Evolutionary conservation across 352 stramenopile genomes (phyloP).

Genomic region (Pythium aristosporum): DNA sequence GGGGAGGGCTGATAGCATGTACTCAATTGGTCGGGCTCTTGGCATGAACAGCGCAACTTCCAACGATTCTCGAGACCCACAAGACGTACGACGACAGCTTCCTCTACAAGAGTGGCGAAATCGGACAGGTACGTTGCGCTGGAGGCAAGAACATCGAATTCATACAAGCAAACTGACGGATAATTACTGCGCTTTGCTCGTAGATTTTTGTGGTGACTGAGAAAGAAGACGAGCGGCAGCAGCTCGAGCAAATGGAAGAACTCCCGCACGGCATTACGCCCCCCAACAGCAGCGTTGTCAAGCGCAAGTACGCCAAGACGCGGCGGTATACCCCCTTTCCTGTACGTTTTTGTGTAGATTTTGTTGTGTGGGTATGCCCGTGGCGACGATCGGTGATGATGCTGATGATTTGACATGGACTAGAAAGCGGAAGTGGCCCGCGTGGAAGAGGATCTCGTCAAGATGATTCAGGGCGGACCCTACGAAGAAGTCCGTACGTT

Average conservation of each 20-base stretch:
- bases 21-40: neutral
- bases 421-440: conserved; percentile 82
- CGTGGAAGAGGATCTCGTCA: conserved; percentile 82
- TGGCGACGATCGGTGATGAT: neutral
- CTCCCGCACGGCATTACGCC: conserved; percentile 73
- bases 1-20: neutral
- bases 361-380: neutral
- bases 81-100: conserved; percentile 90
- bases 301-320: conserved; percentile 88
- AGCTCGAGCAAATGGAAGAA: conserved; percentile 65
- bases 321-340: conserved; percentile 80
- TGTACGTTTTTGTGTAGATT: conserved; percentile 34
- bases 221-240: conserved; percentile 66
- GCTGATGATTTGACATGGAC: neutral
- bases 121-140: conserved; percentile 56
- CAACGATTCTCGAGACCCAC: conserved; percentile 85
- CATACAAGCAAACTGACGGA: neutral
- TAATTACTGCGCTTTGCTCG: neutral
- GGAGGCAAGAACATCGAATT: neutral
- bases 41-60: conserved; percentile 61
- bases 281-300: conserved; percentile 85
- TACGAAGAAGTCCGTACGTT: conserved; percentile 76
- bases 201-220: conserved; percentile 86
- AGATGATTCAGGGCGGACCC: conserved; percentile 69
- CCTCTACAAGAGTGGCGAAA: conserved; percentile 88